phyloP scores from a whole-genome alignment of 2,329 filamentous ascomycete species.

The Aspergillus sp. region DNA sequence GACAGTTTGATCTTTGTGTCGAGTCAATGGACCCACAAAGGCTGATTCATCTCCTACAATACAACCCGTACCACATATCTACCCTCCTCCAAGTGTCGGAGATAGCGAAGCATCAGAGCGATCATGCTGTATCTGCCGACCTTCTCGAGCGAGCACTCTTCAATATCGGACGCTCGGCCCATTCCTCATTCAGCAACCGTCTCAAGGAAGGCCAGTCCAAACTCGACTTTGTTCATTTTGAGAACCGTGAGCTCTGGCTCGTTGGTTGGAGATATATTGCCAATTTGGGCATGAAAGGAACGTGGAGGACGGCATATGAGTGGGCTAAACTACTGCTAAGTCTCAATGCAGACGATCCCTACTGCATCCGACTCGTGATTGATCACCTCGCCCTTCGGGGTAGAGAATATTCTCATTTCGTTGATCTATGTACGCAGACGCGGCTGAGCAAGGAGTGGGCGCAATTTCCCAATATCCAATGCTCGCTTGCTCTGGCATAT shows the following conservation, averaged over 20 bases:
- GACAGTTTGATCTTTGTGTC: conserved; percentile 73
- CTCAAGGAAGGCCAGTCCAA: conserved; percentile 74
- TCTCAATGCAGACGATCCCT: conserved; percentile 74
- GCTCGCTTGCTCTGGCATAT: conserved; percentile 72
- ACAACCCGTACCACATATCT: conserved; percentile 84
- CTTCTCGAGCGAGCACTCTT: conserved; percentile 88
- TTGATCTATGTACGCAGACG: conserved; percentile 59
- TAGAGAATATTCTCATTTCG: conserved; percentile 68
- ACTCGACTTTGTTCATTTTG: conserved; percentile 72
- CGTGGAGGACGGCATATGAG: conserved; percentile 86
- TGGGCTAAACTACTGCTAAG: conserved; percentile 84
- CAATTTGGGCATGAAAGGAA: conserved; percentile 83
- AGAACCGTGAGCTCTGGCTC: conserved; percentile 91
- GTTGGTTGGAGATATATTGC: conserved; percentile 84
- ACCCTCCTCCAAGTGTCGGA: conserved; percentile 90
- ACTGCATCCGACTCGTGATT: conserved; percentile 73
- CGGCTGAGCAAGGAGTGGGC: conserved; percentile 47
- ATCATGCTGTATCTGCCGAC: conserved; percentile 79
- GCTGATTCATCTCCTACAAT: conserved; percentile 69
- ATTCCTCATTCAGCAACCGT: conserved; percentile 73
- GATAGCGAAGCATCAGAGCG: conserved; percentile 85
- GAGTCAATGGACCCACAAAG: conserved; percentile 77
- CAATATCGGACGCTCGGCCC: conserved; percentile 82
- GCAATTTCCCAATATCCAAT: conserved; percentile 65
- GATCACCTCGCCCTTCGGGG: conserved; percentile 82